These are phyloP conservation scores for Bonia amplexicaulis DNA, from an alignment of 176 grass and related monocot genomes.

Conservation along the genomic window DNA sequence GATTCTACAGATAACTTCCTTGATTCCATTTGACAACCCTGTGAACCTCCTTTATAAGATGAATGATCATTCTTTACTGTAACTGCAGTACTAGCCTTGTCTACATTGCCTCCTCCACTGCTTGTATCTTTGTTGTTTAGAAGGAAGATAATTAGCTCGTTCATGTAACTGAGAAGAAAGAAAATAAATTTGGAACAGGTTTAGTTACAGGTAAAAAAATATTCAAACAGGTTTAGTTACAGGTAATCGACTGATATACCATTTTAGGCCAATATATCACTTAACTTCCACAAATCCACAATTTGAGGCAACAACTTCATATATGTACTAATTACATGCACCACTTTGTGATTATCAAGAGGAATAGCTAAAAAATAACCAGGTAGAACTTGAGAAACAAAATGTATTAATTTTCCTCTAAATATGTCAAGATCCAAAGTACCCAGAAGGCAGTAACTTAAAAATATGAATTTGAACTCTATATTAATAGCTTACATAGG, in stretches of 20 bases:
- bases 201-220: neutral
- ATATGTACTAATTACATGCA: neutral
- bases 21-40: conserved; percentile 39
- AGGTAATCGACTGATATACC: neutral
- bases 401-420: neutral
- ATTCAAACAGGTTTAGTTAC: neutral
- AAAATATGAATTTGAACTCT: conserved; percentile 21
- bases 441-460: neutral
- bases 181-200: conserved; percentile 21
- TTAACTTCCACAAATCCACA: neutral
- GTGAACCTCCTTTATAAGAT: conserved; percentile 41
- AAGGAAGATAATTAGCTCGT: conserved; percentile 83
- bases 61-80: conserved; percentile 19
- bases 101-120: conserved; percentile 36
- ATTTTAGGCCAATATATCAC: neutral
- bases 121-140: conserved; percentile 51
- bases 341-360: neutral
- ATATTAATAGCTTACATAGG: conserved; percentile 66
- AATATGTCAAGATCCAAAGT: conserved; percentile 12
- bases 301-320: neutral
- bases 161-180: conserved; percentile 72
- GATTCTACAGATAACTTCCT: conserved; percentile 30
- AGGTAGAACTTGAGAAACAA: conserved; percentile 13
- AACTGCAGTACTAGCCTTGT: conserved; percentile 37
- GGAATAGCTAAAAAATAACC: neutral